Evolutionary conservation across 768 basidiomycete genomes (phyloP).

Genomic region (Vararia minispora): DNA sequence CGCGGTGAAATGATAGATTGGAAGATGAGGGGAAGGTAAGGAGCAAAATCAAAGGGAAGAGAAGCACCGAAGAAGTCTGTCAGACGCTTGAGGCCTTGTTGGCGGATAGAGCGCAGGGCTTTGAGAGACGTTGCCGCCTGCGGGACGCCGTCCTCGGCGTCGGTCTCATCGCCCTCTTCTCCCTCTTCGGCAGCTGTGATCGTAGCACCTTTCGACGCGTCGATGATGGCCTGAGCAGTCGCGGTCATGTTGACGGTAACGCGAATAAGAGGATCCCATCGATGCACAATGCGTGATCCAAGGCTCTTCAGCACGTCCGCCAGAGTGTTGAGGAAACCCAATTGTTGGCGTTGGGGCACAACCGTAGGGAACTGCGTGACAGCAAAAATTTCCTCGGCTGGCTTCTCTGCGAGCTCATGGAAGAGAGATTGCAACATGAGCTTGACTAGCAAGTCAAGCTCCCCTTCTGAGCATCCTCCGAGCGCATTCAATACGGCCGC

Average conservation of each 20-base stretch:
- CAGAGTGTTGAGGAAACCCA: constrained; percentile 78
- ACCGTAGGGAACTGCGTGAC: constrained; percentile 19
- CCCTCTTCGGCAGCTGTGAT: constrained; percentile 20
- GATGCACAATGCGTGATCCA: constrained; percentile 52
- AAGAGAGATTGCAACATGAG: constrained; percentile 75
- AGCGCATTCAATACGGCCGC: constrained; percentile 68
- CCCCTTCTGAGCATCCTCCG: constrained; percentile 56
- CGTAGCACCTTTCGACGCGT: constrained; percentile 17
- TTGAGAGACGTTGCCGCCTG: constrained; percentile 7
- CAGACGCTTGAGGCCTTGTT: constrained; percentile 76
- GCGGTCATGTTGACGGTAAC: constrained; percentile 55
- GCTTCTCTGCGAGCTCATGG: constrained; percentile 4
- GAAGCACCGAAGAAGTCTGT: constrained; percentile 80
- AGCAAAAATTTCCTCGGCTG: constrained; percentile 19
- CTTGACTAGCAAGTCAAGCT: constrained; percentile 69
- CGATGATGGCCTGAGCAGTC: constrained; percentile 51
- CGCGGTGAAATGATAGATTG: constrained; percentile 72
- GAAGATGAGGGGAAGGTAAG: constrained; percentile 62
- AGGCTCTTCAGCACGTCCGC: constrained; percentile 77
- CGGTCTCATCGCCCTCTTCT: constrained; percentile 20
- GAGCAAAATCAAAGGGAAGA: constrained; percentile 60
- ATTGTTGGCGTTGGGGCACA: constrained; percentile 53
- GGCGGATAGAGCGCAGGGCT: constrained; percentile 51
- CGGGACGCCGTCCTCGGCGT: constrained; percentile 25
- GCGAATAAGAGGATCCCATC: constrained; percentile 71